A percentile compares a stretch with the other conserved stretches of the same genome.
Conservation (phyloP, 495 filamentous ascomycete genomes). For the Talaromyces thailandensis region DNA sequence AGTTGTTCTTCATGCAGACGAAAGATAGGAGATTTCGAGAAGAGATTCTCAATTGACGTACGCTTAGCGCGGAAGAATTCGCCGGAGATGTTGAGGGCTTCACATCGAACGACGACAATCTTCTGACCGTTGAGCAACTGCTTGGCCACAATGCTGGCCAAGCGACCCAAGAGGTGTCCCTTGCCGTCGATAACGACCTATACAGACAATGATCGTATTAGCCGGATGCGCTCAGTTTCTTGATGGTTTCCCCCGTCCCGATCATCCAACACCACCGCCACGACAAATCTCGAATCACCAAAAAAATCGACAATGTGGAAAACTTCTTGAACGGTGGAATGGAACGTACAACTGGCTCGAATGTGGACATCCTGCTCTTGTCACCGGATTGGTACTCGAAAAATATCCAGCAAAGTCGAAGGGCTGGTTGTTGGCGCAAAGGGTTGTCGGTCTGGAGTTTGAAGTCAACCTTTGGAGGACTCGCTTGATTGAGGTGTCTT, state of each 20-base stretch:
- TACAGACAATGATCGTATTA: slow-evolving; percentile 24
- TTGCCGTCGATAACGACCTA: slow-evolving; percentile 99
- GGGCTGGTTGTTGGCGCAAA: slow-evolving; percentile 15
- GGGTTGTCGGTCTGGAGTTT: slow-evolving; percentile 8
- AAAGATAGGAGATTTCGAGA: slow-evolving; percentile 5
- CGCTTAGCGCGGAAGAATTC: slow-evolving; percentile 99
- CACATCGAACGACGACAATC: slow-evolving; percentile 97
- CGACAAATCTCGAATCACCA: not conserved
- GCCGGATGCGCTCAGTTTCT: slow-evolving; percentile 10
- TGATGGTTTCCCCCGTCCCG: not conserved
- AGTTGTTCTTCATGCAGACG: not conserved
- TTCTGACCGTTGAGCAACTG: slow-evolving; percentile 99
- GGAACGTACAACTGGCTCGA: slow-evolving; percentile 89
- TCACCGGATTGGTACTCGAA: slow-evolving; percentile 30
- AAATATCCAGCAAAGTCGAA: slow-evolving; percentile 28
- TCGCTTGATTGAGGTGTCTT: slow-evolving; percentile 9
- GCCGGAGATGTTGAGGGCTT: slow-evolving; percentile 98
- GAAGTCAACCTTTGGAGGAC: slow-evolving; percentile 4
- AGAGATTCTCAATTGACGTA: slow-evolving; percentile 49
- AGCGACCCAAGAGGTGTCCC: slow-evolving; percentile 97
- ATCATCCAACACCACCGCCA: not conserved
- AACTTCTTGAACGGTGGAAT: slow-evolving; percentile 9
- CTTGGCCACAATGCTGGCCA: slow-evolving; percentile 98
- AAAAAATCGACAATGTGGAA: slow-evolving; percentile 3
- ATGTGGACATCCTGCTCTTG: slow-evolving; percentile 86